These are phyloP conservation scores for Nepenthes gracilis DNA, from an alignment of 148 eudicot genomes.

Conservation along the genomic window DNA sequence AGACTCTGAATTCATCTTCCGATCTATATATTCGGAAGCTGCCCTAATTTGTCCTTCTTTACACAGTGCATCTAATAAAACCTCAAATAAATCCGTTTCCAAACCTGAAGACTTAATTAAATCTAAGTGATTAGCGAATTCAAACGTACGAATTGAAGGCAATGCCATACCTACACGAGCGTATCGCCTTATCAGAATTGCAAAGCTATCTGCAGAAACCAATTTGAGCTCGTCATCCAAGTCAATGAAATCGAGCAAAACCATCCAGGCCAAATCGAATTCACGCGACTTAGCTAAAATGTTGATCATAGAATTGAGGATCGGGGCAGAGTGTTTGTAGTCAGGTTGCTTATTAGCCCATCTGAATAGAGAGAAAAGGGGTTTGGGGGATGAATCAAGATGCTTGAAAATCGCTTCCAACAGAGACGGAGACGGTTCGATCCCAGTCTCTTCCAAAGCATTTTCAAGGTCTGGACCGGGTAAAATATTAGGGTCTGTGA, in stretches of 20 bases:
- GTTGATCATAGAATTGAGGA: slow-evolving; percentile 54
- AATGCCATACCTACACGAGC: slow-evolving; percentile 46
- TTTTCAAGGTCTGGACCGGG: slow-evolving; percentile 29
- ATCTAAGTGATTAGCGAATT: slow-evolving; percentile 37
- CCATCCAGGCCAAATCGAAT: slow-evolving; percentile 45
- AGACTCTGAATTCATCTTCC: slow-evolving; percentile 21
- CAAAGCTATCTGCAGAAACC: slow-evolving; percentile 35
- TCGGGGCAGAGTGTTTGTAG: slow-evolving; percentile 11
- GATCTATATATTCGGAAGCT: slow-evolving; percentile 43
- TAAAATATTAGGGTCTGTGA: slow-evolving; percentile 19
- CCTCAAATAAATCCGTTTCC: slow-evolving; percentile 31
- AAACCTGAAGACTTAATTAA: slow-evolving; percentile 5
- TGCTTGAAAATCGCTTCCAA: slow-evolving; percentile 29
- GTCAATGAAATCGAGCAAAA: slow-evolving; percentile 25
- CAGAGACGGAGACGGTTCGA: slow-evolving; percentile 21
- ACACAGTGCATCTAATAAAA: slow-evolving; percentile 57
- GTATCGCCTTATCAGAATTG: slow-evolving; percentile 52
- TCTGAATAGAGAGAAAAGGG: slow-evolving; percentile 30
- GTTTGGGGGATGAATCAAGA: slow-evolving; percentile 43
- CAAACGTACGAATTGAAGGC: slow-evolving; percentile 36
- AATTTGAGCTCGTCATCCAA: slow-evolving; percentile 20
- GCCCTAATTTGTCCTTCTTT: slow-evolving; percentile 50
- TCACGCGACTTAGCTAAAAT: slow-evolving; percentile 47
- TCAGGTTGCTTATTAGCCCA: slow-evolving; percentile 56
- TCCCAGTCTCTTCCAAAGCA: slow-evolving; percentile 23